Percentiles rank a stretch among this genome's conserved stretches.
Evolutionary conservation across 495 filamentous ascomycete species (phyloP).

Genomic region (Ascodesmis nigricans): DNA sequence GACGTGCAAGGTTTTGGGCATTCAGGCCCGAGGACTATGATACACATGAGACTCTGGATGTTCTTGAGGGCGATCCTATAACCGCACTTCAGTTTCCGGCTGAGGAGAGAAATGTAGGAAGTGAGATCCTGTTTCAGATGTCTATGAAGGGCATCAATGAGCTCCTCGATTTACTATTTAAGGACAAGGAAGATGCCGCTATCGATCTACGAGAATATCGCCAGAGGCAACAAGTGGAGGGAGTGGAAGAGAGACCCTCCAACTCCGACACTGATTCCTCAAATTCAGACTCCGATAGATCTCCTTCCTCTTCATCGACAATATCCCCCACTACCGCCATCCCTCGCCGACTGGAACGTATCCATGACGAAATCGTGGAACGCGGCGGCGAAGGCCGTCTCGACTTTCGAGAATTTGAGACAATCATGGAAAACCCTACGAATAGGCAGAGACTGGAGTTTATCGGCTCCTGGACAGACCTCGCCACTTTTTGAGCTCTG

Average conservation of each 20-base stretch:
- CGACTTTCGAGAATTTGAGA: constrained; percentile 49
- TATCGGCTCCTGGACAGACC: constrained; percentile 68
- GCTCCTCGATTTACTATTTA: constrained; percentile 67
- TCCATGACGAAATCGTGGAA: constrained; percentile 40
- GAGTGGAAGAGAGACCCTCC: constrained; percentile 13
- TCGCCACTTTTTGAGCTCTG: constrained; percentile 42
- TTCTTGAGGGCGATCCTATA: constrained; percentile 65
- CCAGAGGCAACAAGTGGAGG: constrained; percentile 3
- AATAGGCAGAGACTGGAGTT: constrained; percentile 48
- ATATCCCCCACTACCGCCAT: no score
- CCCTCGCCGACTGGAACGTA: no score
- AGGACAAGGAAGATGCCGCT: constrained; percentile 52
- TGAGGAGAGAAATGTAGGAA: constrained; percentile 58
- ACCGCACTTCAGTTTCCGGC: constrained; percentile 33
- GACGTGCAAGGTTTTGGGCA: constrained; percentile 9
- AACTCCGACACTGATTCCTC: constrained; percentile 5
- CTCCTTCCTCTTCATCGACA: constrained; percentile 6
- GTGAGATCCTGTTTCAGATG: constrained; percentile 75
- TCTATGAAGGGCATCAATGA: constrained; percentile 84
- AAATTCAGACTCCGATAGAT: constrained; percentile 7
- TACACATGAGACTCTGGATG: no score
- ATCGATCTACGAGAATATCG: constrained; percentile 30
- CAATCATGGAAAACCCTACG: constrained; percentile 36
- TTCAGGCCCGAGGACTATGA: constrained; percentile 4
- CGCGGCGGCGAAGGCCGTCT: constrained; percentile 55